Percentiles rank a stretch among this genome's conserved stretches.
These are phyloP conservation scores for Cladosporium sp. DNA, from an alignment of 2,329 filamentous ascomycete genomes.

Conservation along the genomic window DNA sequence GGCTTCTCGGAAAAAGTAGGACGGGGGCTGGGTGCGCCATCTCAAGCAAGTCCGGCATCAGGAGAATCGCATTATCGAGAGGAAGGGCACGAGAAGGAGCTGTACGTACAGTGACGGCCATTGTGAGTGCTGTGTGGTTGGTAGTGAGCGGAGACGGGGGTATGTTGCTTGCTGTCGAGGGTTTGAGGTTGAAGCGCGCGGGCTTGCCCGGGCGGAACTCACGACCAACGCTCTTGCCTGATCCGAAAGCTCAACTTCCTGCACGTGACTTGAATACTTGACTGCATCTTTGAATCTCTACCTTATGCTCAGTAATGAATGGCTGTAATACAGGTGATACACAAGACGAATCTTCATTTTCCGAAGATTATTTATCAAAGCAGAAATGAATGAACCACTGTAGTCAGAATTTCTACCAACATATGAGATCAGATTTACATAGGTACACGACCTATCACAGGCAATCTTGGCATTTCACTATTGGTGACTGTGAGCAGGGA, in stretches of 20 bases:
- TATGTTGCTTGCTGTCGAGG: slow-evolving; percentile 12
- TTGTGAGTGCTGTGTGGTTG: slow-evolving; percentile 19
- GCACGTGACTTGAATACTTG: not conserved
- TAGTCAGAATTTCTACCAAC: not conserved
- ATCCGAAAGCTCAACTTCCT: not conserved
- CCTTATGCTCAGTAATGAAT: not conserved
- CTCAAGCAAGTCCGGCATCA: not conserved
- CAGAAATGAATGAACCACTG: not conserved
- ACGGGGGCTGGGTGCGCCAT: slow-evolving; percentile 3
- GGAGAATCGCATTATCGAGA: slow-evolving; percentile 2
- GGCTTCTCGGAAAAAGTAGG: slow-evolving; percentile 17
- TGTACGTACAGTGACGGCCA: slow-evolving; percentile 19
- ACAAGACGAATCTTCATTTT: not conserved
- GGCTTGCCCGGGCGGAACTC: slow-evolving; percentile 3
- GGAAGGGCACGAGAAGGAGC: not conserved
- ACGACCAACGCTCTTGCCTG: not conserved
- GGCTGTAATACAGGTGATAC: not conserved
- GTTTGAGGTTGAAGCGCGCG: slow-evolving; percentile 16
- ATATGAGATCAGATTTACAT: not conserved
- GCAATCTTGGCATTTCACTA: not conserved
- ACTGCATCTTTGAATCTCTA: not conserved
- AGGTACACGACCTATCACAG: not conserved
- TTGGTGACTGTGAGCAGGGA: not conserved
- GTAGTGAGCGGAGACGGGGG: slow-evolving; percentile 16
- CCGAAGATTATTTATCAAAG: too few relatives aligned